These are phyloP conservation scores for Botryobasidium botryosum DNA, from an alignment of 768 basidiomycete genomes.

Conservation along the genomic window DNA sequence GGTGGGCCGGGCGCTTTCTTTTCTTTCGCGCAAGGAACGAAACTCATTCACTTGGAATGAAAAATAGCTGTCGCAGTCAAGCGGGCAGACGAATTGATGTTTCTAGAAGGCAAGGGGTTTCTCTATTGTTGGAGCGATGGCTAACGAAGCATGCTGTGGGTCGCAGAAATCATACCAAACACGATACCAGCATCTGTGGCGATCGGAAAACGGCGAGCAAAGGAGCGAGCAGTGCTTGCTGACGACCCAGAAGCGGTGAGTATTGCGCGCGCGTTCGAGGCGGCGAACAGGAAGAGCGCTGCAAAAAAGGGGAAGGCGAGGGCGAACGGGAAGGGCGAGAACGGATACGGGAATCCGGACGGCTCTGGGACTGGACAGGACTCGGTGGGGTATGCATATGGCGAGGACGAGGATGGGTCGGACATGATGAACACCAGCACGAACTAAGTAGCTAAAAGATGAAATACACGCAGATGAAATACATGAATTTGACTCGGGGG, in stretches of 20 bases:
- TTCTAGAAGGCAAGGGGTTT: too few species aligned
- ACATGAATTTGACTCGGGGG: too few species aligned
- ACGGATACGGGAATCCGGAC: too few species aligned
- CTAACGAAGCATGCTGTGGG: too few species aligned
- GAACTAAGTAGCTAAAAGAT: too few species aligned
- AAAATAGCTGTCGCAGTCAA: constrained; percentile 8
- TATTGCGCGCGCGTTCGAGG: not conserved
- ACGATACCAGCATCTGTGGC: constrained; percentile 9
- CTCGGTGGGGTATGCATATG: too few species aligned
- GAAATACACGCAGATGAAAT: too few species aligned
- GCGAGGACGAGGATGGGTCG: too few species aligned
- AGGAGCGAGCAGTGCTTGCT: not conserved
- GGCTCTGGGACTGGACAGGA: too few species aligned
- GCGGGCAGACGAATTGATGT: constrained; percentile 7
- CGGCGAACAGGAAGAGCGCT: not conserved
- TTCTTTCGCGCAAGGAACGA: not conserved
- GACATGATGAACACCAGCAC: too few species aligned
- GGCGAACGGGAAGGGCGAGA: not conserved
- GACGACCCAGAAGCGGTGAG: not conserved
- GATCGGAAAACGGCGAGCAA: constrained; percentile 4
- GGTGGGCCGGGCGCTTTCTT: constrained; percentile 12
- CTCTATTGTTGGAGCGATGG: too few species aligned
- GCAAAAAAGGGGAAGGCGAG: not conserved
- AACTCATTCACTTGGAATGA: not conserved
- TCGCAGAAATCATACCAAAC: constrained; percentile 12